Percentiles rank a stretch among this genome's conserved stretches.
Conservation (phyloP, 208 protist species). For the Vickermania spadyakhi region DNA sequence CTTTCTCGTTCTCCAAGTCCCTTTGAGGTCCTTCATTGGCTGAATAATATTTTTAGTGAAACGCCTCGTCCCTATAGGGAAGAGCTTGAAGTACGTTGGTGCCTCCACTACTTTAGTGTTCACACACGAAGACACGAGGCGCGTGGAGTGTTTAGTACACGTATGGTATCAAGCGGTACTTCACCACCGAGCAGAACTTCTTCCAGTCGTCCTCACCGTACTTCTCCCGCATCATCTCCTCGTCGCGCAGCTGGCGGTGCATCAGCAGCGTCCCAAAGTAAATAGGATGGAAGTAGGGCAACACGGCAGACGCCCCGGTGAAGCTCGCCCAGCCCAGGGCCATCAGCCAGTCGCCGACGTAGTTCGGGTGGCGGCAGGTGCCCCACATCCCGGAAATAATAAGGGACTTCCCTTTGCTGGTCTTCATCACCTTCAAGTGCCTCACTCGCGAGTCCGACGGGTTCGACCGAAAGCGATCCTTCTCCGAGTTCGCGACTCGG, state of each 20-base stretch:
- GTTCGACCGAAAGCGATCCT: slow-evolving; percentile 76
- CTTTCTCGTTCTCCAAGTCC: too few relatives aligned
- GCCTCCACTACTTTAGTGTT: too few relatives aligned
- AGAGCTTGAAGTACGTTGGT: too few relatives aligned
- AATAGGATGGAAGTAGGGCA: slow-evolving; percentile 92
- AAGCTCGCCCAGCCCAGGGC: slow-evolving; percentile 56
- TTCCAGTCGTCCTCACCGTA: slow-evolving; percentile 90
- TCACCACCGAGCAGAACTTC: slow-evolving; percentile 86
- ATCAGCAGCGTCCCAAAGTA: slow-evolving; percentile 92
- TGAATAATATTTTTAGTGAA: too few relatives aligned
- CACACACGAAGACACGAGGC: too few relatives aligned
- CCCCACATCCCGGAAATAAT: slow-evolving; percentile 95
- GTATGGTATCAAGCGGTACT: slow-evolving; percentile 85
- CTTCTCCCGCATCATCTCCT: slow-evolving; percentile 85
- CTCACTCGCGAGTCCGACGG: slow-evolving; percentile 45
- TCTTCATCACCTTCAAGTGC: slow-evolving; percentile 76
- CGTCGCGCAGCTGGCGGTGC: slow-evolving; percentile 91
- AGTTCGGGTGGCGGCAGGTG: slow-evolving; percentile 95
- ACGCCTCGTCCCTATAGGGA: too few relatives aligned
- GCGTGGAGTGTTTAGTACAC: too few relatives aligned
- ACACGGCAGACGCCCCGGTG: slow-evolving; percentile 35
- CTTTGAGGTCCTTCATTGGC: too few relatives aligned
- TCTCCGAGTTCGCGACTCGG: slow-evolving; percentile 78
- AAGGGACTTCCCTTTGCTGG: slow-evolving; percentile 73
- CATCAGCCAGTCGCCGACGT: slow-evolving; percentile 93